A percentile compares a stretch with the other conserved stretches of the same genome.
These are phyloP conservation scores for Alternaria sp. DNA, from an alignment of 2,329 filamentous ascomycete species.

Conservation along the genomic window DNA sequence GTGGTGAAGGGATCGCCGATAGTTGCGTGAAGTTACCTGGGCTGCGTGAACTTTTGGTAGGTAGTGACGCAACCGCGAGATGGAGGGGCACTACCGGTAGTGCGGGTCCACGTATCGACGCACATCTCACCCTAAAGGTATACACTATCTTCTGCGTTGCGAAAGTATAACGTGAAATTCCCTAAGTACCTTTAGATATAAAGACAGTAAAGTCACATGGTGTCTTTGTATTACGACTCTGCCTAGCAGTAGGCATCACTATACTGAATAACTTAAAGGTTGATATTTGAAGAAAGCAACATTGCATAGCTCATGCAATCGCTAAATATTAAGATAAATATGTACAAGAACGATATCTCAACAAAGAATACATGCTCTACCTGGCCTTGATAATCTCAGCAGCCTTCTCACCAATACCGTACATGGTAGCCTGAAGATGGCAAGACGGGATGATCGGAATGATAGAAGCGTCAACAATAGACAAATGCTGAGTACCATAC, in stretches of 20 bases:
- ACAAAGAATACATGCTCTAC: background rate
- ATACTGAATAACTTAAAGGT: background rate
- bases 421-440: conserved; percentile 45
- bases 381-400: conserved; percentile 45
- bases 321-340: conserved; percentile 8
- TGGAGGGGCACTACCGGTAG: background rate
- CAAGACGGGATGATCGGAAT: conserved; percentile 43
- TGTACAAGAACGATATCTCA: conserved; percentile 8
- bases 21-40: background rate
- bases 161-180: background rate
- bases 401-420: conserved; percentile 48
- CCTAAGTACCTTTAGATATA: no score
- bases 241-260: background rate
- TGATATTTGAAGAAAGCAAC: background rate
- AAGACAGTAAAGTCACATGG: no score
- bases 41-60: conserved; percentile 3
- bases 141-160: background rate
- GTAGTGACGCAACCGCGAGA: conserved; percentile 7
- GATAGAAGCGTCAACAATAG: conserved; percentile 45
- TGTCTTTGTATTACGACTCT: no score
- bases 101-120: background rate
- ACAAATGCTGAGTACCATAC: conserved; percentile 41
- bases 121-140: background rate
- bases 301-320: background rate
- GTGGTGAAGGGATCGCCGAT: background rate